Evolutionary conservation across 495 filamentous ascomycete genomes (phyloP).

Genomic region (Podospora tetraspora): DNA sequence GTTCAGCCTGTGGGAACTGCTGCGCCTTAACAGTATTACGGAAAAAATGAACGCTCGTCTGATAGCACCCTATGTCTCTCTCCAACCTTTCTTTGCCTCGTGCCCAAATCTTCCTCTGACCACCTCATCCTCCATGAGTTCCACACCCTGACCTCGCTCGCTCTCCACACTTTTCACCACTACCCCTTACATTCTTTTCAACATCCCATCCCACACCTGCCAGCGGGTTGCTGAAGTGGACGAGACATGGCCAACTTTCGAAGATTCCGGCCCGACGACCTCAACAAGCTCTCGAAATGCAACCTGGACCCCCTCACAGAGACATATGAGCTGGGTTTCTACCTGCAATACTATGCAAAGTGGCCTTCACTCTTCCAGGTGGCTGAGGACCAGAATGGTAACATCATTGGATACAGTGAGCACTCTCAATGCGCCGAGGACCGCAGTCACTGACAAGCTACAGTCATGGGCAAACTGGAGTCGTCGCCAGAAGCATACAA

Average conservation of each 20-base stretch:
- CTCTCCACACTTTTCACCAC: background rate
- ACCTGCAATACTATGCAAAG: constrained; percentile 86
- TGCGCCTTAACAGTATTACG: background rate
- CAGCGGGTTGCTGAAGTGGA: background rate
- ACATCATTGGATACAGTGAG: constrained; percentile 90
- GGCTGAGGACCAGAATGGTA: constrained; percentile 71
- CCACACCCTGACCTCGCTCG: background rate
- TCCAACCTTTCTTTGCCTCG: background rate
- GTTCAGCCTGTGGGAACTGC: background rate
- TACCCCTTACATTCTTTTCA: background rate
- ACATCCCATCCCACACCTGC: background rate
- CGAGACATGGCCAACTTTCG: constrained; percentile 43
- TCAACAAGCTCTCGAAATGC: constrained; percentile 65
- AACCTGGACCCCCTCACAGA: constrained; percentile 94
- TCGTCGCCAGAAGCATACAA: constrained; percentile 67
- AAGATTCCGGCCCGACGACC: constrained; percentile 40
- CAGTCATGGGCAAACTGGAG: constrained; percentile 96
- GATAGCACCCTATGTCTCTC: background rate
- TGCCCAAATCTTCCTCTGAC: background rate
- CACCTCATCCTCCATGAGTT: background rate
- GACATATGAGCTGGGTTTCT: constrained; percentile 92
- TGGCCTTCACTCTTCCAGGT: constrained; percentile 92
- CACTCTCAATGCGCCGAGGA: background rate
- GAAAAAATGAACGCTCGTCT: background rate
- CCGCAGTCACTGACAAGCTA: background rate